Evolutionary conservation across 768 basidiomycete genomes (phyloP).

Genomic region (Tricholoma furcatifolium): DNA sequence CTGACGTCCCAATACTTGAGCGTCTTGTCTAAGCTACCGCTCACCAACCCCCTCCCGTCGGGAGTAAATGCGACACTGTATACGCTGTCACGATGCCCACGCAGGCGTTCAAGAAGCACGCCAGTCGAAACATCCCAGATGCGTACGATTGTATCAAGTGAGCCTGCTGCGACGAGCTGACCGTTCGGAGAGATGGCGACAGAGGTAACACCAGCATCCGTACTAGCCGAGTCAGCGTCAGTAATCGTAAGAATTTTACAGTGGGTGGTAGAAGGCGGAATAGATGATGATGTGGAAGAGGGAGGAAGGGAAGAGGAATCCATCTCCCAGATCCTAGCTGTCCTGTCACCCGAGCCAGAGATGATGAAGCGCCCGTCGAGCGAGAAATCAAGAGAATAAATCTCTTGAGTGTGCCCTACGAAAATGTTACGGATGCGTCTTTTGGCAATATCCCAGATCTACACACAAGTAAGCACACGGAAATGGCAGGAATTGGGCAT

Average conservation of each 20-base stretch:
- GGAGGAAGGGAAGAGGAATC: no score
- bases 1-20: slow-evolving; percentile 87
- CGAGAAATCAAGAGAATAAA: slow-evolving; percentile 92
- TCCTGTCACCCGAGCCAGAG: slow-evolving; percentile 79
- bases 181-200: slow-evolving; percentile 80
- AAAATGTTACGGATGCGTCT: slow-evolving; percentile 78
- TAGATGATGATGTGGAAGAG: no score
- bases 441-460: slow-evolving; percentile 92
- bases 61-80: slow-evolving; percentile 92
- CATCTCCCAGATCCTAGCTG: slow-evolving; percentile 49
- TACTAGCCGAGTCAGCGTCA: slow-evolving; percentile 46
- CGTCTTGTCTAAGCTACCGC: slow-evolving; percentile 88
- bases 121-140: slow-evolving; percentile 80
- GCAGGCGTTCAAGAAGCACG: slow-evolving; percentile 62
- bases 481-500: slow-evolving; percentile 17
- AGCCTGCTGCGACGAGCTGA: slow-evolving; percentile 61
- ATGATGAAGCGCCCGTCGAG: slow-evolving; percentile 81
- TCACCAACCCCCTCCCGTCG: slow-evolving; percentile 86
- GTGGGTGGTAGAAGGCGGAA: slow-evolving; percentile 20
- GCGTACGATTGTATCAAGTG: slow-evolving; percentile 72
- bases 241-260: slow-evolving; percentile 47
- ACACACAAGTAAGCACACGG: not conserved
- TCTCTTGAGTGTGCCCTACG: slow-evolving; percentile 88
- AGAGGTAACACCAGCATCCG: slow-evolving; percentile 68
- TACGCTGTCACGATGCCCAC: slow-evolving; percentile 81